Base-by-base conservation (phyloP, 164 flowering plant genomes). In the Euptelea pleiosperma region DNA sequence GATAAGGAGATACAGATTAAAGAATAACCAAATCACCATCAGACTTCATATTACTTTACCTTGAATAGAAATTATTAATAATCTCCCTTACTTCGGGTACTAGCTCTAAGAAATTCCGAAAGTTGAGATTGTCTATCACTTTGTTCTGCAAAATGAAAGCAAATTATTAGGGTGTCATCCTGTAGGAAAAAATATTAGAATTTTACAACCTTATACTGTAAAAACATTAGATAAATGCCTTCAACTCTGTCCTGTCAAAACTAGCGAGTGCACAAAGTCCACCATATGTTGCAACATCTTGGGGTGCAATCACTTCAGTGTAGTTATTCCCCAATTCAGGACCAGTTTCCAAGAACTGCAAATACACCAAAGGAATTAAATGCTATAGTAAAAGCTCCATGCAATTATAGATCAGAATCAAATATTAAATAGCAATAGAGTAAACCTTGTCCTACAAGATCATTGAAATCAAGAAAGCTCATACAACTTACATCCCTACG, bases 271-370 rank as follows among this genome's bases (percentile, higher is more conserved):
- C 99, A 75, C 97, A 94, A 55, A 94, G 88, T 28, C 97, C 97
- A 26, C 99, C 99, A 73, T 94, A 94, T 10, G 96, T 94, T 58
- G 97, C 99, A 72, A 94, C 89, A 77, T 94, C 99, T 78, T 91
- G 99, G 16, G 93, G 79, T 47, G 99, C 95, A 75, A 94, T 89
- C 31, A 94, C 95, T 66, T 88, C 95, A 41, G 81, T 71, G 62
- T 88, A 94, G 61, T 74, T 81, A 63, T 75, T 89, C 28, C 85
- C 96, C 60, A 94, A 62, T 54, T 94, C 99, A 42, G 79, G 82
- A 39, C 82, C 82, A 6, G 80, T 78, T 70, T 94, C 99, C 76
- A 94, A 65, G 62, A 94, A 94, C 99, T 94, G 85, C 73, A 76
- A 14, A 30, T 29, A 55, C 26, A 39, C 34, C 40, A 6, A 46